A percentile compares a stretch with the other conserved stretches of the same genome.
Evolutionary conservation across 2,329 filamentous ascomycete genomes (phyloP).

Genomic region (Penicillium olsonii): DNA sequence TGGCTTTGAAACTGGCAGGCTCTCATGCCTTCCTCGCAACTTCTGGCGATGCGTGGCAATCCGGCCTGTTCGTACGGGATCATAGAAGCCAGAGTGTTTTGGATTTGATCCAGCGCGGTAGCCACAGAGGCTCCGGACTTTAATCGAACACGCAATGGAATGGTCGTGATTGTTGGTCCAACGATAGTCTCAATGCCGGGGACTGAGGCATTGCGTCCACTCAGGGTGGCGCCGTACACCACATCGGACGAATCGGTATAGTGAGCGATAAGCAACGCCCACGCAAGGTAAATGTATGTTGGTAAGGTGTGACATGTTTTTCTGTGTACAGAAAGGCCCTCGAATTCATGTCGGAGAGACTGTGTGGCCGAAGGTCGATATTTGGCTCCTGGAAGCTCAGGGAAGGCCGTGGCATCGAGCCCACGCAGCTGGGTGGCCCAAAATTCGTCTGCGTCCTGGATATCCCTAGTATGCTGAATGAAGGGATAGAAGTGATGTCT

Average conservation of each 20-base stretch:
- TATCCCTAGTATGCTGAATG: background rate
- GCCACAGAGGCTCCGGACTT: background rate
- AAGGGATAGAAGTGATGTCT: background rate
- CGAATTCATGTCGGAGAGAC: background rate
- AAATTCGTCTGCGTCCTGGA: background rate
- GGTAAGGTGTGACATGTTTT: background rate
- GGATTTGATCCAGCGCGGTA: background rate
- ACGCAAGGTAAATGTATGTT: background rate
- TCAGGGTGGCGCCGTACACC: background rate
- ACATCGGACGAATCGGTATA: background rate
- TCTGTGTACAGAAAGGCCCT: background rate
- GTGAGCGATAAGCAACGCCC: background rate
- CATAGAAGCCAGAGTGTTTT: background rate
- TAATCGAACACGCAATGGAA: background rate
- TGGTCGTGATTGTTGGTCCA: background rate
- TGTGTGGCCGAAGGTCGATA: background rate
- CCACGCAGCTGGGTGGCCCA: background rate
- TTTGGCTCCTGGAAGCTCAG: background rate
- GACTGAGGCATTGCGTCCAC: background rate
- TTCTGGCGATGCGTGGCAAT: background rate
- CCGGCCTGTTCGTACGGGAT: background rate
- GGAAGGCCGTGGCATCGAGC: background rate
- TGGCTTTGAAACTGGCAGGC: background rate
- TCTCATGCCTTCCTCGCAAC: background rate
- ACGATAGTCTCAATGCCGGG: background rate